A percentile compares a stretch with the other conserved stretches of the same genome.
phyloP scores from a whole-genome alignment of 1,284 basidiomycete species.

The Gomphus sp. region DNA sequence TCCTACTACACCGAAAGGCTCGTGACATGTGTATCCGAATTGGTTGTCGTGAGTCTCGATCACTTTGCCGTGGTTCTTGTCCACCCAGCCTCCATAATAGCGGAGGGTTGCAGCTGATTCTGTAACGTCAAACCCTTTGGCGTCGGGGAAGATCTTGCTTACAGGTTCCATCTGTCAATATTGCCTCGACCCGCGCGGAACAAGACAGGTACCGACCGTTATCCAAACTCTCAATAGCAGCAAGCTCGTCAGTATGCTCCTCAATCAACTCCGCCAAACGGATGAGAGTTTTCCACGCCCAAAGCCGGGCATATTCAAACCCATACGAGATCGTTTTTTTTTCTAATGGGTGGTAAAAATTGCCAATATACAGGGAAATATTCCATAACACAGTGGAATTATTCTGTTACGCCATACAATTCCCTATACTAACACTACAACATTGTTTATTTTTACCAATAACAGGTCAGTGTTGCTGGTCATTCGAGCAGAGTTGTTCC shows the following conservation, averaged over 20 bases:
- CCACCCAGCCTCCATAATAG: constrained; percentile 74
- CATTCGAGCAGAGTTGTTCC: too few species aligned
- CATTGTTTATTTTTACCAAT: too few species aligned
- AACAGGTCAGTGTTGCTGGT: too few species aligned
- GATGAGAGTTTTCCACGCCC: constrained; percentile 57
- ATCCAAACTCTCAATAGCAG: constrained; percentile 76
- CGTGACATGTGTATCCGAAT: constrained; percentile 78
- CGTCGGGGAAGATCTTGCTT: constrained; percentile 74
- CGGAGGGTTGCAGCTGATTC: constrained; percentile 63
- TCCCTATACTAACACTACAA: too few species aligned
- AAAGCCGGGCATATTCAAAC: constrained; percentile 51
- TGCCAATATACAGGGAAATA: too few species aligned
- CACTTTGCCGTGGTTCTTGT: constrained; percentile 80
- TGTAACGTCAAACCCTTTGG: constrained; percentile 61
- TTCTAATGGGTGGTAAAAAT: too few species aligned
- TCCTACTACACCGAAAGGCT: constrained; percentile 86
- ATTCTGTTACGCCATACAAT: too few species aligned
- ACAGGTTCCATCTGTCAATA: too few species aligned
- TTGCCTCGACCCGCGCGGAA: too few species aligned
- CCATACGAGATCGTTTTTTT: too few species aligned
- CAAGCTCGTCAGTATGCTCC: constrained; percentile 58
- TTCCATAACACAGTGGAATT: too few species aligned
- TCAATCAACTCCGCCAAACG: constrained; percentile 75
- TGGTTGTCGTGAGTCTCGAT: constrained; percentile 70
- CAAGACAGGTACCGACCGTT: constrained; percentile 39